phyloP scores from a whole-genome alignment of 1,139 yeast genomes.

The Fermentozyma sake region DNA sequence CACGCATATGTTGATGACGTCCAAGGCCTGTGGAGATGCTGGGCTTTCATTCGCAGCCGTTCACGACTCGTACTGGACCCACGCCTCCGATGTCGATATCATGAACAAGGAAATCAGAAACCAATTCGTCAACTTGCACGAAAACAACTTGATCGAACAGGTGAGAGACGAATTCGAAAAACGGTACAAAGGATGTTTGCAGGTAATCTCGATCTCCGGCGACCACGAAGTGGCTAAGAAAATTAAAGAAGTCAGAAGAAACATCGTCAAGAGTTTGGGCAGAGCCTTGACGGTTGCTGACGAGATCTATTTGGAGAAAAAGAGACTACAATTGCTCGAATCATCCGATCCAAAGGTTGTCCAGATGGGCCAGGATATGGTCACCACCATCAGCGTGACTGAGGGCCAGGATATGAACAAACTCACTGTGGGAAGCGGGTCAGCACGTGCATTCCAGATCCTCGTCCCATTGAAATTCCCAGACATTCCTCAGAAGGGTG shows the following conservation, averaged over 20 bases:
- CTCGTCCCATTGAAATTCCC: slow-evolving; percentile 69
- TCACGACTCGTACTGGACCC: slow-evolving; percentile 99
- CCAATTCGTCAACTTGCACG: slow-evolving; percentile 75
- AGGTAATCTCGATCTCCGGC: slow-evolving; percentile 52
- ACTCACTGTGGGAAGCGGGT: slow-evolving; percentile 21
- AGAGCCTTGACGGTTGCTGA: slow-evolving; percentile 63
- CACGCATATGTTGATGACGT: slow-evolving; percentile 91
- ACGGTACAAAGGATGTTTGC: slow-evolving; percentile 71
- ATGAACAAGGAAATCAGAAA: slow-evolving; percentile 76
- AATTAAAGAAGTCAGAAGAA: slow-evolving; percentile 47
- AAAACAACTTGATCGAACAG: slow-evolving; percentile 62
- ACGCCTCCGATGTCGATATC: slow-evolving; percentile 73
- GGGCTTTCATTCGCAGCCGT: slow-evolving; percentile 88
- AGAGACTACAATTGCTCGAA: slow-evolving; percentile 51
- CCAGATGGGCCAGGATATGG: slow-evolving; percentile 52
- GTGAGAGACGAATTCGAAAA: slow-evolving; percentile 75
- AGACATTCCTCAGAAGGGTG: slow-evolving; percentile 74
- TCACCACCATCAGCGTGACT: slow-evolving; percentile 70
- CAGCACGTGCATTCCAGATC: slow-evolving; percentile 22
- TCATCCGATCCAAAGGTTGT: slow-evolving; percentile 50
- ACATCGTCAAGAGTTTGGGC: slow-evolving; percentile 47
- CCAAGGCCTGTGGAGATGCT: slow-evolving; percentile 66
- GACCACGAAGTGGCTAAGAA: slow-evolving; percentile 50
- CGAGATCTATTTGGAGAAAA: slow-evolving; percentile 68
- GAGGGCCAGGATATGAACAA: slow-evolving; percentile 34